Base-by-base conservation (phyloP, 169 alveolate genomes). In the Eimeria sp. region DNA sequence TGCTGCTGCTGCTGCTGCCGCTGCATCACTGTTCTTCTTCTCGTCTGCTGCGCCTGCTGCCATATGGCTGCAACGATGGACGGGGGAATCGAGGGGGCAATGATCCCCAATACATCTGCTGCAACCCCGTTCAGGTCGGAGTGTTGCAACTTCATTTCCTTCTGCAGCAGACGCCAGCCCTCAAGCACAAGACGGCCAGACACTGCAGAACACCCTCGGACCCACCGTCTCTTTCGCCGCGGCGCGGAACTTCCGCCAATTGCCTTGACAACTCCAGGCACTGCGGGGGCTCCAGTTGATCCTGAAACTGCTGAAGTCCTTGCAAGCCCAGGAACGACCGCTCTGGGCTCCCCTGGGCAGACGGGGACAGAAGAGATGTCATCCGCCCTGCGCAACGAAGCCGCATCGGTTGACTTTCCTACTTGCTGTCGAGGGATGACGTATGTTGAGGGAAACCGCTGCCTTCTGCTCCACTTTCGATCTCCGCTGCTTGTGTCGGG, bases 151-250 rank as follows among this genome's bases (percentile, higher is more conserved):
- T 95, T 95, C 82, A 95, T 85, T 74, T 95, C 96, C 43, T 85
- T 71, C 89, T 95, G 95, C n/a, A 95, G 52, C 66, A 95, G 52
- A 20, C 95, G 80, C 96, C 96, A 95, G 76, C 89, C 89, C 46
- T 95, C 90, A 64, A 95, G 94, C 62, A 95, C 71, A 10, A 95
- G 85, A 8, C 96, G 96, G 33, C 95, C 96, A 56, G 90, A 58
- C 54, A 85, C 78, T 1, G 82, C 72, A 46, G 82, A 49, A 62
- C 95, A 58, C 62, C 90, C 95, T 27, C 77, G 89, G 77, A 72
- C 89, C 89, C 88, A 52, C 30, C 78, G 60, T 25, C 95, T 52
- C 82, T 82, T 33, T 14, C 78, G 46, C 25, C 93, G 76, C 60
- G 30, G 37, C 60, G 33, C 88, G 14, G 88, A 20, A 49, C n/a